Percentiles rank a stretch among this genome's conserved stretches.
Evolutionary conservation across 148 eudicot species (phyloP).

Genomic region (Chenopodium quinoa): DNA sequence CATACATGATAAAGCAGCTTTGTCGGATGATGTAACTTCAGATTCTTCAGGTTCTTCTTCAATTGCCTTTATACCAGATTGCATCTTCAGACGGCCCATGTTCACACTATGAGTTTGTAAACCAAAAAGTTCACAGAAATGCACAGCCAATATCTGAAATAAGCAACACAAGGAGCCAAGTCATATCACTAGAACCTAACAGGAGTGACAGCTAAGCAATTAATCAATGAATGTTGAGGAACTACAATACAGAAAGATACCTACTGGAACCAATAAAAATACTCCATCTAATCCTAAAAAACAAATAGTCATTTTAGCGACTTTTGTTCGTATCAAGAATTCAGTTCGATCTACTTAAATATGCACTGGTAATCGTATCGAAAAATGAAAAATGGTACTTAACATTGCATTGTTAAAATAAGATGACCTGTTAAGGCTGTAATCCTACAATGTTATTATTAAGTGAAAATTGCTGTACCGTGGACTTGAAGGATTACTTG

Average conservation of each 20-base stretch:
- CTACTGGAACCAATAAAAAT: background rate
- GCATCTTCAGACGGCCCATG: conserved; percentile 79
- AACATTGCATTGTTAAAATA: background rate
- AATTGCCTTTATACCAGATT: conserved; percentile 57
- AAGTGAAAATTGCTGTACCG: no score
- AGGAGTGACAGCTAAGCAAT: background rate
- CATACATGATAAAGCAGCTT: conserved; percentile 74
- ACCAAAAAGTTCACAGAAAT: conserved; percentile 23
- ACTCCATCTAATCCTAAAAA: background rate
- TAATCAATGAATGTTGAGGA: background rate
- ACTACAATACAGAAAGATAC: background rate
- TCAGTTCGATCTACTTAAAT: background rate
- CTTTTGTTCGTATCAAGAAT: background rate
- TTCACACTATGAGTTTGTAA: conserved; percentile 13
- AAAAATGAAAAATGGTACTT: background rate
- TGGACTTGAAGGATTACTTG: background rate
- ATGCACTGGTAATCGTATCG: background rate
- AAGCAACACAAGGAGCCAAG: background rate
- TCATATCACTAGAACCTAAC: background rate
- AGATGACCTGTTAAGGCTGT: background rate
- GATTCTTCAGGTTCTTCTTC: conserved; percentile 74
- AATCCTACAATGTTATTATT: background rate
- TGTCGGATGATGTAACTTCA: conserved; percentile 43
- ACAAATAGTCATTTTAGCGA: background rate
- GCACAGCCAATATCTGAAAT: conserved; percentile 23